Evolutionary conservation across 2,329 filamentous ascomycete genomes (phyloP), one percentile per base, ranked within the genome.

Genomic region (Graphilbum sp.): DNA sequence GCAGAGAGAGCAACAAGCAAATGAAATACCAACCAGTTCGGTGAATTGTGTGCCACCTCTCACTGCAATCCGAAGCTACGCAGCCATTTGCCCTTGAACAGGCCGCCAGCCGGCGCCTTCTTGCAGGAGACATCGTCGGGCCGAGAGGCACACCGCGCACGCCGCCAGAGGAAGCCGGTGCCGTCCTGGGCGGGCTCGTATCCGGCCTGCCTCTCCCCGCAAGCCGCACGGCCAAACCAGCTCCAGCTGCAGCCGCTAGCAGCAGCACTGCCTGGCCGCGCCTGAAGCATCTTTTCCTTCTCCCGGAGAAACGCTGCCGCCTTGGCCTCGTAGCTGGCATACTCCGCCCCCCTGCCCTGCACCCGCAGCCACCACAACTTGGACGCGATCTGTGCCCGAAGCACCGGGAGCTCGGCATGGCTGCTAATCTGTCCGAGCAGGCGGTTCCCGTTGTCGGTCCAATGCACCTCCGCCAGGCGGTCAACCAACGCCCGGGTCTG

Each of bases 361-460:
- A 45, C 16, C n/a, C 35, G 43, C 17, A 48, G 37, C 46, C 46
- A 48, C 46, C 45, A 43, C 16, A 48, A 38, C 38, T 43, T 44
- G 13, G 45, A 46, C 9, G 38, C 24, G 15, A 48, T 43, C 39
- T 48, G 46, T 4, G 43, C 42, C 17, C 38, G 42, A 2, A 41
- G 34, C 9, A 48, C 21, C 4, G 41, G 12, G 9, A 45, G 27
- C 16, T 24, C 25, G 13, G 21, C 21, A 5, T 39, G 33, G 18
- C 34, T 25, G 6, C 37, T 38, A 2, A 36, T 4, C 6, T 19
- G n/a, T 3, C 38, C 38, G 9, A 16, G 17, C 5, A 32, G 29
- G 12, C 6, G 35, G 15, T 27, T 13, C 8, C 21, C 21, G 13
- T 32, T 15, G 2, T 20, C 19, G 15, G 29, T 34, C 17, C 30